Evolutionary conservation across 768 basidiomycete genomes (phyloP).

Genomic region (Tephrocybe rancida): DNA sequence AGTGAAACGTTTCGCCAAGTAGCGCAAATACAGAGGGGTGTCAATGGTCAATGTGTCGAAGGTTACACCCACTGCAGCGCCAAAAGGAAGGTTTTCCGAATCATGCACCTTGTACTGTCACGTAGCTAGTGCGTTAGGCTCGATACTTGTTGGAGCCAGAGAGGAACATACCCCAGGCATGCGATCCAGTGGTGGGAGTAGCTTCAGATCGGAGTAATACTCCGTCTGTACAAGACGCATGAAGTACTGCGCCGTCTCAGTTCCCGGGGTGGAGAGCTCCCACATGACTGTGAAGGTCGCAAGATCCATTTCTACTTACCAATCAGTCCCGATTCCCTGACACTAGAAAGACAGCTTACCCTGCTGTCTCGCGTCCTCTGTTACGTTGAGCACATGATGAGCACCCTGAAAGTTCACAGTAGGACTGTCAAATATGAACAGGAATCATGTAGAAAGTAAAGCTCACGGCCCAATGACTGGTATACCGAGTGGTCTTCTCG

Average conservation of each 20-base stretch:
- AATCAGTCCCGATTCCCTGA: not conserved
- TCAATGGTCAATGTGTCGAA: constrained; percentile 77
- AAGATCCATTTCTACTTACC: constrained; percentile 57
- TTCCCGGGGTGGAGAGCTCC: constrained; percentile 64
- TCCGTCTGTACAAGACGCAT: constrained; percentile 65
- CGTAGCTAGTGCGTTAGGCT: not conserved
- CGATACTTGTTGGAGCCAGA: not conserved
- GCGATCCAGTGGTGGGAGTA: constrained; percentile 43
- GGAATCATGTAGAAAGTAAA: not conserved
- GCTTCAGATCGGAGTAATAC: constrained; percentile 46
- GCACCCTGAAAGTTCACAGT: constrained; percentile 58
- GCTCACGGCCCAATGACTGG: constrained; percentile 81
- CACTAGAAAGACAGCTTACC: constrained; percentile 35
- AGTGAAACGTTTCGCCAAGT: constrained; percentile 68
- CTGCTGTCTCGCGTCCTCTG: constrained; percentile 53
- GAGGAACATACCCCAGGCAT: constrained; percentile 52
- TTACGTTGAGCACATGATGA: constrained; percentile 69
- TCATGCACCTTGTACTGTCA: constrained; percentile 39
- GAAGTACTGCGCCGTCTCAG: constrained; percentile 61
- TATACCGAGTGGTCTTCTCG: constrained; percentile 71
- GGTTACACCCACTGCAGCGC: constrained; percentile 43
- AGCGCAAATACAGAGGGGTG: constrained; percentile 68
- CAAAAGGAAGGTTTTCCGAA: constrained; percentile 33
- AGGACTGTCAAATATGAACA: not conserved
- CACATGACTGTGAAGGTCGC: constrained; percentile 80